Conservation (phyloP, 2,329 filamentous ascomycete genomes). For the Fusarium duplospermum region DNA sequence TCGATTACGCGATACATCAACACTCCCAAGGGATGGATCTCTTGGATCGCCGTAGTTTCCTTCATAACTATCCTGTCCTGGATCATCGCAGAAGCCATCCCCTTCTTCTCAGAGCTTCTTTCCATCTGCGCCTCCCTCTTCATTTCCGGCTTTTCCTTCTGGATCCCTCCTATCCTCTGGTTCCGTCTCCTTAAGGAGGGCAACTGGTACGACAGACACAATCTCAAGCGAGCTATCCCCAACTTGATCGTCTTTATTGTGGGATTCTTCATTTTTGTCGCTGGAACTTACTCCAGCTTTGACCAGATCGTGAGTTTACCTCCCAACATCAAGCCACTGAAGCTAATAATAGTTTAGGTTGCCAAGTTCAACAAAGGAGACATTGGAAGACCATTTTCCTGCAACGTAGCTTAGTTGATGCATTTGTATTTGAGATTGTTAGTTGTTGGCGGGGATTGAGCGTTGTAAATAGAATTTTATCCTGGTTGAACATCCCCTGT, state of each 20-base stretch:
- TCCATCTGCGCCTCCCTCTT: not conserved
- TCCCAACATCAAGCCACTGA: not conserved
- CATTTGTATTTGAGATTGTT: not conserved
- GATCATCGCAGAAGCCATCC: constrained; percentile 1
- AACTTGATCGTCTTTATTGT: not conserved
- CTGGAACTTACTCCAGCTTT: not conserved
- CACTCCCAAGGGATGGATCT: not conserved
- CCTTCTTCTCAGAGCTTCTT: constrained; percentile 3
- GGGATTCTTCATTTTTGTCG: not conserved
- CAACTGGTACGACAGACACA: not conserved
- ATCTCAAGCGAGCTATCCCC: not conserved
- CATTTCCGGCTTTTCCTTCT: constrained; percentile 3
- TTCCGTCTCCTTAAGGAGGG: not conserved
- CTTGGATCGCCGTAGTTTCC: not conserved
- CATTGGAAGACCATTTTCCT: not conserved
- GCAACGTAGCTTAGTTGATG: not conserved
- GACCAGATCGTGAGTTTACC: constrained; percentile 1
- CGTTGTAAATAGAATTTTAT: not conserved
- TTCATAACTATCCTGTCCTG: not conserved
- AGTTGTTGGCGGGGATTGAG: not conserved
- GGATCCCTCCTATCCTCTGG: constrained; percentile 3
- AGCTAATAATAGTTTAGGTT: not conserved
- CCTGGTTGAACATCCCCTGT: not conserved
- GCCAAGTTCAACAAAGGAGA: not conserved
- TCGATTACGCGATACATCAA: constrained; percentile 1